phyloP scores from a whole-genome alignment of 2,329 filamentous ascomycete species.

The Xylaria sp. region DNA sequence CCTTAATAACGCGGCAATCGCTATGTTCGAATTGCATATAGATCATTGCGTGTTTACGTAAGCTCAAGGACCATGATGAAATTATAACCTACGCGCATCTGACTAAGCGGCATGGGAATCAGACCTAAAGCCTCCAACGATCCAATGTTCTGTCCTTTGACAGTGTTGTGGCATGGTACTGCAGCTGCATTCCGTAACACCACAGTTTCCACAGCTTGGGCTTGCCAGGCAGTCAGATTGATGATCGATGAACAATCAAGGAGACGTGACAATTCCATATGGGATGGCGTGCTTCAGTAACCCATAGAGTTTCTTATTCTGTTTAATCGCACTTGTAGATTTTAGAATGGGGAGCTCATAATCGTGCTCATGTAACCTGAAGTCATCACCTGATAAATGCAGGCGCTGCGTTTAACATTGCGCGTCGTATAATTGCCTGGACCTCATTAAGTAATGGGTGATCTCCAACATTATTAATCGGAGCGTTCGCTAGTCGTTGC shows the following conservation, averaged over 20 bases:
- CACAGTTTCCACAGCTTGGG: slow-evolving; percentile 27
- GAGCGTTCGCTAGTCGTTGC: slow-evolving; percentile 24
- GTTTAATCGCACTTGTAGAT: slow-evolving; percentile 26
- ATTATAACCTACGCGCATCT: slow-evolving; percentile 26
- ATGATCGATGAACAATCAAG: slow-evolving; percentile 25
- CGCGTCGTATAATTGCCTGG: slow-evolving; percentile 27
- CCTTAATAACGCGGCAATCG: no score
- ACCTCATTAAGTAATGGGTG: slow-evolving; percentile 26
- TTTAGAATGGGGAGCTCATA: slow-evolving; percentile 25
- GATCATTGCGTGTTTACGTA: slow-evolving; percentile 13
- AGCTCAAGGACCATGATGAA: slow-evolving; percentile 27
- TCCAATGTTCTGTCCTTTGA: slow-evolving; percentile 27
- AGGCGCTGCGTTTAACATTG: slow-evolving; percentile 26
- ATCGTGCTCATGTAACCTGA: slow-evolving; percentile 25
- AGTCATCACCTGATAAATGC: slow-evolving; percentile 27
- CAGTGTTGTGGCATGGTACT: slow-evolving; percentile 26
- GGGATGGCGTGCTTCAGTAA: slow-evolving; percentile 27
- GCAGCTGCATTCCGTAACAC: slow-evolving; percentile 25
- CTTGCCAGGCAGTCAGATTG: slow-evolving; percentile 24
- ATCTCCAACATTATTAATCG: slow-evolving; percentile 24
- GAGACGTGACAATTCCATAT: slow-evolving; percentile 22
- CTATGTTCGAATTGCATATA: no score
- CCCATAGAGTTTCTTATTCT: slow-evolving; percentile 25
- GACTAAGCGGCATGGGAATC: slow-evolving; percentile 24
- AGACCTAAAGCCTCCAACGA: slow-evolving; percentile 22